These are phyloP conservation scores for Cercospora sp. DNA, from an alignment of 2,329 filamentous ascomycete species.

Conservation along the genomic window DNA sequence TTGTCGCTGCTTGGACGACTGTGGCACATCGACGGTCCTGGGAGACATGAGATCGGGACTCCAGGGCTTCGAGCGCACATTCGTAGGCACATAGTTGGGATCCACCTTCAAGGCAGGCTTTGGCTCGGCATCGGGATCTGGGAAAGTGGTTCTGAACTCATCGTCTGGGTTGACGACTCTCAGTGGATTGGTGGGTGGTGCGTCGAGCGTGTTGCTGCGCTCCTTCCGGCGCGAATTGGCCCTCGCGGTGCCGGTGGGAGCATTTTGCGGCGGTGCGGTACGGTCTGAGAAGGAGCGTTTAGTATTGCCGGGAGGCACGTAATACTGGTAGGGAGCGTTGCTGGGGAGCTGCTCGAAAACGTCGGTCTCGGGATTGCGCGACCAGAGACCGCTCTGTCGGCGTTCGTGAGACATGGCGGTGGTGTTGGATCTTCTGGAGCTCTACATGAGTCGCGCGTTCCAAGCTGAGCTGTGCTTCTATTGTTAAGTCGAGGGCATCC, in stretches of 20 bases:
- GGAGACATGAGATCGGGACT: slow-evolving; percentile 33
- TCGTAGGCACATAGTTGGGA: slow-evolving; percentile 33
- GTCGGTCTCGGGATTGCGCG: slow-evolving; percentile 28
- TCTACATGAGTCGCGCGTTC: slow-evolving; percentile 1
- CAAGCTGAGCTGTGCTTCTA: background rate
- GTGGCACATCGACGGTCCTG: slow-evolving; percentile 11
- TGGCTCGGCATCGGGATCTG: slow-evolving; percentile 17
- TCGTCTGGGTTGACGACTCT: slow-evolving; percentile 10
- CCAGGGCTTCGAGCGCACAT: slow-evolving; percentile 34
- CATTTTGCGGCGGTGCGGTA: slow-evolving; percentile 17
- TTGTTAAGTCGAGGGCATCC: background rate
- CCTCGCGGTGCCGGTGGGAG: slow-evolving; percentile 16
- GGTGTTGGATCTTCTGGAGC: background rate
- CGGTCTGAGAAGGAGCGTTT: slow-evolving; percentile 36
- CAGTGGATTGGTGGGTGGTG: background rate
- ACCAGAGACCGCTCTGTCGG: slow-evolving; percentile 36
- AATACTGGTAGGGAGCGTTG: slow-evolving; percentile 35
- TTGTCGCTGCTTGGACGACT: slow-evolving; percentile 24
- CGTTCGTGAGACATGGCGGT: slow-evolving; percentile 28
- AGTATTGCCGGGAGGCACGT: slow-evolving; percentile 32
- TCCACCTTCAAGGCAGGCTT: slow-evolving; percentile 28
- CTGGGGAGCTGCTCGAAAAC: slow-evolving; percentile 28
- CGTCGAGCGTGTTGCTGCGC: slow-evolving; percentile 17
- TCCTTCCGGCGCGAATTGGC: slow-evolving; percentile 21
- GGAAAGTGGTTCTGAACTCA: slow-evolving; percentile 17